Percentiles rank a stretch among this genome's conserved stretches.
Conservation (phyloP, 169 alveolate species). For the Neospora caninum region DNA sequence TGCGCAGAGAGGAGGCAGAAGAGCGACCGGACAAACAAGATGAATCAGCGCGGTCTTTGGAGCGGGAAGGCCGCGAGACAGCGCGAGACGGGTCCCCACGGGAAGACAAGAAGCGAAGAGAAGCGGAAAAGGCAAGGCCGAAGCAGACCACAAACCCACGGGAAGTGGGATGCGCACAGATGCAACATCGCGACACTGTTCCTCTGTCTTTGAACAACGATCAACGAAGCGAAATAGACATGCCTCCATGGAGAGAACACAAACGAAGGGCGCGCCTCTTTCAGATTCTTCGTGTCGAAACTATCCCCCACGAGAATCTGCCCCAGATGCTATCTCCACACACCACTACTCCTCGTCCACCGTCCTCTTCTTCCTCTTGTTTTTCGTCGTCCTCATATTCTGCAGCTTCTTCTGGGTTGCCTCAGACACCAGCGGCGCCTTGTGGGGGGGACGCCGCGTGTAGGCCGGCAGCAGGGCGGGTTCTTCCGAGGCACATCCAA, state of each 20-base stretch:
- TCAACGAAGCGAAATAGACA: not conserved
- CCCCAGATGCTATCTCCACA: not conserved
- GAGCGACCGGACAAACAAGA: too few species aligned
- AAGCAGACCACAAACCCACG: not conserved
- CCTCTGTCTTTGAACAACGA: not conserved
- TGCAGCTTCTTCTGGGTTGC: too few species aligned
- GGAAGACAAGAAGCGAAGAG: not conserved
- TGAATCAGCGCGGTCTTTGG: too few species aligned
- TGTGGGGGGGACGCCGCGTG: too few species aligned
- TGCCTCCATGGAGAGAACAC: not conserved
- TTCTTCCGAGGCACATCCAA: too few species aligned
- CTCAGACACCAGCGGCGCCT: too few species aligned
- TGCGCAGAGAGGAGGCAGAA: too few species aligned
- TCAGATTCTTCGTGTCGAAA: not conserved
- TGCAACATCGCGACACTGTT: not conserved
- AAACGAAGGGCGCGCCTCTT: not conserved
- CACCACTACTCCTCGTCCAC: too few species aligned
- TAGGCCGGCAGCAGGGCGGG: too few species aligned
- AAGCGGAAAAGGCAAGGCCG: not conserved
- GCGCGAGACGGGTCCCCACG: too few species aligned
- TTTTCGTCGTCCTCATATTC: not conserved
- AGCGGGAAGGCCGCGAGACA: too few species aligned
- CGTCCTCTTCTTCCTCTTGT: not conserved
- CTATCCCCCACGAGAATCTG: not conserved
- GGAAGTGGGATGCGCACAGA: not conserved